These are phyloP conservation scores for Anaeromyces robustus DNA, from an alignment of 192 early-diverging fungal genomes.

Conservation along the genomic window DNA sequence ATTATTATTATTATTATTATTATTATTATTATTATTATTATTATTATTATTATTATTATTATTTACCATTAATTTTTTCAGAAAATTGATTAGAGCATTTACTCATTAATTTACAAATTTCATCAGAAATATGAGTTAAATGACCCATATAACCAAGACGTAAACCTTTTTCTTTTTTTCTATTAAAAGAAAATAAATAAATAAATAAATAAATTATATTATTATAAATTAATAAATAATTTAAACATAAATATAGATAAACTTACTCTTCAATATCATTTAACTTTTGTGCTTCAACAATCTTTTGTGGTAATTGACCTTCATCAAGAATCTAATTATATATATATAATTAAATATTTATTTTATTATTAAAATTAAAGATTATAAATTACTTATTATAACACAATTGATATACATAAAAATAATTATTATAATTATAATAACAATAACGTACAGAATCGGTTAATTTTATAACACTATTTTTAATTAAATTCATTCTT, in stretches of 20 bases:
- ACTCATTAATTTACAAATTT: conserved; percentile 79
- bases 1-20: background rate
- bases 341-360: too few relatives aligned
- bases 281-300: conserved; percentile 62
- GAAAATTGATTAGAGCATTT: conserved; percentile 32
- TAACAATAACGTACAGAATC: conserved; percentile 17
- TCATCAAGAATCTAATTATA: conserved; percentile 55
- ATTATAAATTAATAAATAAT: conserved; percentile 6
- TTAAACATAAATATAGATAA: background rate
- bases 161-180: conserved; percentile 69
- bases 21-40: background rate
- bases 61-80: conserved; percentile 21
- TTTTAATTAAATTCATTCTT: conserved; percentile 25
- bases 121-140: conserved; percentile 91
- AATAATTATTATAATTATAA: conserved; percentile 4
- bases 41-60: too few relatives aligned
- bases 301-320: conserved; percentile 66
- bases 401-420: too few relatives aligned
- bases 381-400: too few relatives aligned
- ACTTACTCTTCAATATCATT: conserved; percentile 71
- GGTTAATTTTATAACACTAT: conserved; percentile 27
- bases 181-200: conserved; percentile 5
- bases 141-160: conserved; percentile 98
- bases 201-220: background rate
- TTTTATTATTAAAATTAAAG: too few relatives aligned